These are phyloP conservation scores for Rosa hybrid DNA, from an alignment of 331 rosid genomes.

Conservation along the genomic window DNA sequence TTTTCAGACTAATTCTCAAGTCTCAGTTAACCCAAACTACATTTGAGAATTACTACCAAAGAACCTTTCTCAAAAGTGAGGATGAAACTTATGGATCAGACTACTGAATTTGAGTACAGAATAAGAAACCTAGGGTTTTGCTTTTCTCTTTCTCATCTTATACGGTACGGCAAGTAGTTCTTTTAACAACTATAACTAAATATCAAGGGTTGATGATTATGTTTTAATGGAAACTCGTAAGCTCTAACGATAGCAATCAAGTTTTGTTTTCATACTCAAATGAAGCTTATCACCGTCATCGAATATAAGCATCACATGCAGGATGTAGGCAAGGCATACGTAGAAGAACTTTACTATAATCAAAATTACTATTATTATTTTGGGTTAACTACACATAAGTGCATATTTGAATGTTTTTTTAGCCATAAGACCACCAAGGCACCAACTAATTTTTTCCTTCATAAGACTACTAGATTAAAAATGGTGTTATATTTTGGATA, in stretches of 20 bases:
- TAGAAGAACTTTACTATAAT: too few relatives aligned
- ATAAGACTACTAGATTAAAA: too few relatives aligned
- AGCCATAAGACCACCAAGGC: too few relatives aligned
- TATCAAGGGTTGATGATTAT: background rate
- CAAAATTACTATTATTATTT: too few relatives aligned
- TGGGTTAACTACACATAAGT: too few relatives aligned
- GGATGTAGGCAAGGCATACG: background rate
- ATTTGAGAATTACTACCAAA: background rate
- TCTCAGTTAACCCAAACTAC: background rate
- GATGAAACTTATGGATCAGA: background rate
- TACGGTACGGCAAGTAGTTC: background rate
- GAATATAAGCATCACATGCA: background rate
- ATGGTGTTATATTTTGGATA: too few relatives aligned
- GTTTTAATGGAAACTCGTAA: background rate
- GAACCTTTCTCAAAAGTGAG: background rate
- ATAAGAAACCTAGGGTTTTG: background rate
- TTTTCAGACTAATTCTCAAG: background rate
- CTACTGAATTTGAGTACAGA: background rate
- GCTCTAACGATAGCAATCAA: background rate
- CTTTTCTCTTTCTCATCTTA: background rate
- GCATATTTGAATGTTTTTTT: too few relatives aligned
- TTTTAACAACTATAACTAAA: background rate
- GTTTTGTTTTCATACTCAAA: background rate
- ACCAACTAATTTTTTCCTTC: too few relatives aligned
- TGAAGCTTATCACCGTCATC: background rate